Conservation (phyloP, 2,329 filamentous ascomycete genomes). For the Chrysosporium queenslandicum region DNA sequence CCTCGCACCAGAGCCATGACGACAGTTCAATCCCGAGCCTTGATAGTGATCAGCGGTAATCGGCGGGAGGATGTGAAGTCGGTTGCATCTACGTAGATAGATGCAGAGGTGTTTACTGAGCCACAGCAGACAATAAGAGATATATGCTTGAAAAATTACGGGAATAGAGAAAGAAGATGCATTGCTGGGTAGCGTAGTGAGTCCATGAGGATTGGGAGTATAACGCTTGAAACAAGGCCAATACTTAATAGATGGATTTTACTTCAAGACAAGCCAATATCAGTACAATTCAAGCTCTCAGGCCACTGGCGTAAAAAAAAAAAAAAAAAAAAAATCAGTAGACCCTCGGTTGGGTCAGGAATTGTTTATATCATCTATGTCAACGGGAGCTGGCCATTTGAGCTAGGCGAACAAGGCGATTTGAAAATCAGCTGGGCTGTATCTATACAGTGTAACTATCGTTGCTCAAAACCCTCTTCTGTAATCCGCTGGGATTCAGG, state of each 20-base stretch:
- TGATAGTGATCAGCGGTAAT: neutral
- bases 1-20: neutral
- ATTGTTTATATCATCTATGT: neutral
- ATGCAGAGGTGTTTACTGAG: too few species aligned
- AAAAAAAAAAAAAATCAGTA: neutral
- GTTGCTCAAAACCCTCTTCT: conserved; percentile 50
- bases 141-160: too few species aligned
- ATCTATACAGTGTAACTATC: conserved; percentile 36
- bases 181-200: too few species aligned
- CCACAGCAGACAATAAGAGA: too few species aligned
- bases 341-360: neutral
- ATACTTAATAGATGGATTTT: neutral
- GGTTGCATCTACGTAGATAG: too few species aligned
- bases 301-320: too few species aligned
- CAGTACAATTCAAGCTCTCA: conserved; percentile 6
- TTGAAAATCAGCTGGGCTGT: neutral
- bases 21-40: neutral
- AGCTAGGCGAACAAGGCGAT: neutral
- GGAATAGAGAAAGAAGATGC: too few species aligned
- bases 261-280: neutral
- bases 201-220: too few species aligned
- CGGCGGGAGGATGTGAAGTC: too few species aligned
- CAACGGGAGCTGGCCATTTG: neutral
- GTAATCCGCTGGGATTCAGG: conserved; percentile 50
- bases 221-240: too few species aligned